A percentile compares a stretch with the other conserved stretches of the same genome.
These are phyloP conservation scores for Bipolaris gigantea DNA, from an alignment of 2,329 filamentous ascomycete species.

Conservation along the genomic window DNA sequence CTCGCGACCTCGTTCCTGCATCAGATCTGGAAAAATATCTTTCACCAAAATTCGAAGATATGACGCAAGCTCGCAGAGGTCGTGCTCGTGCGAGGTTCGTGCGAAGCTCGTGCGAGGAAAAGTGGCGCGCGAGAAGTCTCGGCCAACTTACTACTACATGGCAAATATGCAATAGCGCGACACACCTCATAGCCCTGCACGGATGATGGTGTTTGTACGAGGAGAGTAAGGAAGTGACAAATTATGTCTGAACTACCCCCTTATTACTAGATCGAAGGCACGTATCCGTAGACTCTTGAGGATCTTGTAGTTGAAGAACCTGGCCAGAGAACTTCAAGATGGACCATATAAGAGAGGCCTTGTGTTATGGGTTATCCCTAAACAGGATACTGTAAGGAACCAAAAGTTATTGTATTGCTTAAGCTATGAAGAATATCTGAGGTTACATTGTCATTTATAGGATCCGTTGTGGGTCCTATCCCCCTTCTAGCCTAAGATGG, in stretches of 20 bases:
- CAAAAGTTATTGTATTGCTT: no score
- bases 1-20: background rate
- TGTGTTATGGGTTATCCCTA: no score
- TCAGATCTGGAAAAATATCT: background rate
- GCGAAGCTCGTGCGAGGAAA: background rate
- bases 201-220: background rate
- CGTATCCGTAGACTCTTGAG: background rate
- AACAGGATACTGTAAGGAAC: no score
- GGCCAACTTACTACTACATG: background rate
- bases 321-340: background rate
- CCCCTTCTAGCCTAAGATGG: no score
- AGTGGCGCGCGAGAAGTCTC: background rate
- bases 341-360: background rate
- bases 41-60: background rate
- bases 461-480: no score
- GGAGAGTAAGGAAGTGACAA: background rate
- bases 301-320: background rate
- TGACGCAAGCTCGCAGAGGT: background rate
- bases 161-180: background rate
- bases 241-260: background rate
- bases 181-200: background rate
- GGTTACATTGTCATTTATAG: no score
- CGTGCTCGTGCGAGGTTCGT: no score
- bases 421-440: no score
- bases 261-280: background rate